A percentile compares a stretch with the other conserved stretches of the same genome.
These are phyloP conservation scores for Thinopyrum elongatum DNA, from an alignment of 176 grass and related monocot genomes.

Conservation along the genomic window DNA sequence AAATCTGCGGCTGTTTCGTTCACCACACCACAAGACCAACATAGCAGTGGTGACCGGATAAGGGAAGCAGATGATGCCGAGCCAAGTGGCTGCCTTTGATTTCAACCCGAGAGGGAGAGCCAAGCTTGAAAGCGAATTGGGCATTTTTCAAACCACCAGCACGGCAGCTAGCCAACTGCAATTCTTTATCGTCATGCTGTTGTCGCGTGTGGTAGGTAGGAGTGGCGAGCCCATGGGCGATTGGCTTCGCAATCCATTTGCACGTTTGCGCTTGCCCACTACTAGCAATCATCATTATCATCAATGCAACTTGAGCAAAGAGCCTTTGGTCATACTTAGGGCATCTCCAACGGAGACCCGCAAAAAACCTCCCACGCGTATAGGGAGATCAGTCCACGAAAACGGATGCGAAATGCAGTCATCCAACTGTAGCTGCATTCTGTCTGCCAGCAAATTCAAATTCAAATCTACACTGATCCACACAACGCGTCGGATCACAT, in stretches of 20 bases:
- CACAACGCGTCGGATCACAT: too few species aligned
- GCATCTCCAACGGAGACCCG: too few species aligned
- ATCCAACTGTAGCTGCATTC: too few species aligned
- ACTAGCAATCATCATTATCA: not conserved
- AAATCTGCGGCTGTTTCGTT: not conserved
- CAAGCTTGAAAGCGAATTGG: not conserved
- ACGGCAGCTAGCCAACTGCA: not conserved
- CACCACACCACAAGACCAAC: not conserved
- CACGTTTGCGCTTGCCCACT: constrained; percentile 9
- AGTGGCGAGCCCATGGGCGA: constrained; percentile 10
- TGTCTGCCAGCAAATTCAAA: too few species aligned
- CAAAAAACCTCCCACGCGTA: too few species aligned
- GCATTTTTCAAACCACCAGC: not conserved
- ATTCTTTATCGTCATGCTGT: constrained; percentile 5
- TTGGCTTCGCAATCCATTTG: not conserved
- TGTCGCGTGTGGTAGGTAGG: constrained; percentile 20
- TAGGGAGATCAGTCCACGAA: too few species aligned
- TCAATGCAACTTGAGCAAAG: not conserved
- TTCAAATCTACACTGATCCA: too few species aligned
- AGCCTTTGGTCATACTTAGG: not conserved
- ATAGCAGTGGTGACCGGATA: not conserved
- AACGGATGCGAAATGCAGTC: too few species aligned
- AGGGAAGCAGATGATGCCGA: not conserved
- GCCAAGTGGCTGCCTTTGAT: constrained; percentile 22
- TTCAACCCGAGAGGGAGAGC: not conserved